Conservation (phyloP, 1,284 basidiomycete species). For the Tilletiaria anomala region DNA sequence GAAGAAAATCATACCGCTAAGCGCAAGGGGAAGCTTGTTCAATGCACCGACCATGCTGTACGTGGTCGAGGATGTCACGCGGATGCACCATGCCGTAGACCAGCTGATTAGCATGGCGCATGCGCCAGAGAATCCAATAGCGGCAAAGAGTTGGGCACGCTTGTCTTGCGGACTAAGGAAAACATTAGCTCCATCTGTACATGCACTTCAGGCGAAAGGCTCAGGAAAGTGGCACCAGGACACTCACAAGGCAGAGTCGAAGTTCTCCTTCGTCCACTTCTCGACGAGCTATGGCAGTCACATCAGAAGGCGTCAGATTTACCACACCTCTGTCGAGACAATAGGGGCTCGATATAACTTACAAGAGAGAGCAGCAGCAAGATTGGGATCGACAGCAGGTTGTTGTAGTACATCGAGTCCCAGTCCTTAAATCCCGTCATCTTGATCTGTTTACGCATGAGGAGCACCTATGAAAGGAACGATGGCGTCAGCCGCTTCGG, state of each 20-base stretch:
- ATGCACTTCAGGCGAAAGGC: background rate
- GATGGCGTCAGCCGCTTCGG: background rate
- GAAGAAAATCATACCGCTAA: conserved; percentile 41
- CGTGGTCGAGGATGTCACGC: conserved; percentile 89
- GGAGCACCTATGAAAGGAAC: conserved; percentile 53
- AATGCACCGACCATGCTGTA: conserved; percentile 98
- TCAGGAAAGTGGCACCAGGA: no score
- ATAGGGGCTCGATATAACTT: background rate
- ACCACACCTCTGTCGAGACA: background rate
- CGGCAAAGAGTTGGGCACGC: conserved; percentile 62
- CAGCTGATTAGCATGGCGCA: conserved; percentile 96
- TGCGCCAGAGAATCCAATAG: conserved; percentile 88
- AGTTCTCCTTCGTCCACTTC: conserved; percentile 71
- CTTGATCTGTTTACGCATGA: conserved; percentile 97
- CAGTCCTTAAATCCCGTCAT: conserved; percentile 94
- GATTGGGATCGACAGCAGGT: conserved; percentile 83
- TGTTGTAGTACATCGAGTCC: conserved; percentile 99
- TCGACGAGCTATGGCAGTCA: conserved; percentile 49
- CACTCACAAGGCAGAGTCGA: conserved; percentile 67
- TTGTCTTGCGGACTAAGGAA: conserved; percentile 61
- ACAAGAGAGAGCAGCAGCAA: conserved; percentile 63
- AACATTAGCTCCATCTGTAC: background rate
- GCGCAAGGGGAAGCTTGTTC: conserved; percentile 91
- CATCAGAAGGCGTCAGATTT: background rate
- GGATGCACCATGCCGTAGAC: conserved; percentile 96